Evolutionary conservation across 495 filamentous ascomycete species (phyloP).

Genomic region (Aspergillus avenaceus): DNA sequence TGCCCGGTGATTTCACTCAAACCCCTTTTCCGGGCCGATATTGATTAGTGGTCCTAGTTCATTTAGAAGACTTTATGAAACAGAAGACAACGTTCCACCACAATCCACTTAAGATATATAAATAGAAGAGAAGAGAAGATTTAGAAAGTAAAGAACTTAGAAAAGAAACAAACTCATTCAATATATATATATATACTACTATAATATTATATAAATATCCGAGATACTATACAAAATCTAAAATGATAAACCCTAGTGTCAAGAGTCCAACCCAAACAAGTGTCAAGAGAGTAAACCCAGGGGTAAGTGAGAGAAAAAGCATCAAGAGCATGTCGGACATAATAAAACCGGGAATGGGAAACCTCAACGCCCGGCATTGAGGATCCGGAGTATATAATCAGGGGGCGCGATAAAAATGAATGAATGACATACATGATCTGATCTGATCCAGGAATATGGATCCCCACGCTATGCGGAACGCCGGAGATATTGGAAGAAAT

Average conservation of each 20-base stretch:
- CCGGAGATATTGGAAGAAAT: conserved; percentile 1
- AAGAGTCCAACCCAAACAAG: neutral
- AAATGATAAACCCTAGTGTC: neutral
- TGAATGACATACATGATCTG: conserved; percentile 19
- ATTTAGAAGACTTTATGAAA: neutral
- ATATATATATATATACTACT: neutral
- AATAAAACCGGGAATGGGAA: neutral
- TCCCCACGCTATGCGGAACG: conserved; percentile 24
- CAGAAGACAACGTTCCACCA: too few species aligned
- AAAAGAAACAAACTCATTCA: too few species aligned
- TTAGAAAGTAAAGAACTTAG: too few species aligned
- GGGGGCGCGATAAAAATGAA: conserved; percentile 8
- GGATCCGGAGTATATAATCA: neutral
- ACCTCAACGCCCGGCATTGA: neutral
- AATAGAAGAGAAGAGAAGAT: neutral
- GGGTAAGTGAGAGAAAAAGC: too few species aligned
- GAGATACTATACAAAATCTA: neutral
- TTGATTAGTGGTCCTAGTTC: neutral
- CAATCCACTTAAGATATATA: neutral
- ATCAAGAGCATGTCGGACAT: neutral
- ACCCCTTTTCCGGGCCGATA: too few species aligned
- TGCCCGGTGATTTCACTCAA: too few species aligned
- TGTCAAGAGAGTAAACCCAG: neutral
- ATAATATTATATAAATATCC: neutral
- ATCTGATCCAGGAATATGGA: neutral